phyloP scores from a whole-genome alignment of 2,329 filamentous ascomycete species.

The Tympanopsis confertula region DNA sequence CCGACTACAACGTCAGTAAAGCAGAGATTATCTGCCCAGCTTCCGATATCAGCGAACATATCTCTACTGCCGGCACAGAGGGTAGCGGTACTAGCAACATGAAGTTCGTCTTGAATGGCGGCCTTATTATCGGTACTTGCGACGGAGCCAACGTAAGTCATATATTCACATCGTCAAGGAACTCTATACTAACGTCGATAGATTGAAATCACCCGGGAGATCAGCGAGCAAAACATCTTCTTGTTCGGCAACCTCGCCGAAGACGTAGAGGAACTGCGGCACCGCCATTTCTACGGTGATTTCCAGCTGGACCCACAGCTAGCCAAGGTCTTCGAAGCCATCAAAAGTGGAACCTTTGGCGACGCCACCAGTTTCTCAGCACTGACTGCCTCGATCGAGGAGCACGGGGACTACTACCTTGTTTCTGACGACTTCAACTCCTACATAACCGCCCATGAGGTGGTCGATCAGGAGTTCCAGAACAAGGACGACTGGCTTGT shows the following conservation, averaged over 20 bases:
- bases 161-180: not conserved
- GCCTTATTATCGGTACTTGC: slow-evolving; percentile 93
- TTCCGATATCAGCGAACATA: slow-evolving; percentile 94
- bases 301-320: slow-evolving; percentile 71
- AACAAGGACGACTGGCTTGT: slow-evolving; percentile 87
- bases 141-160: slow-evolving; percentile 84
- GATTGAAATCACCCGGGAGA: slow-evolving; percentile 96
- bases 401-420: slow-evolving; percentile 95
- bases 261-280: slow-evolving; percentile 90
- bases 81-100: slow-evolving; percentile 89
- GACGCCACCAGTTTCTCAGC: slow-evolving; percentile 66
- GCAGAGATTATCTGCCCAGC: slow-evolving; percentile 92
- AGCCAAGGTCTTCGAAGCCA: slow-evolving; percentile 69
- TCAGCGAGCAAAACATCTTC: slow-evolving; percentile 96
- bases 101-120: slow-evolving; percentile 98
- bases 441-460: slow-evolving; percentile 79
- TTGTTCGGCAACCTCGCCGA: slow-evolving; percentile 92
- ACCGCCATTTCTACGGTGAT: slow-evolving; percentile 73
- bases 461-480: slow-evolving; percentile 85
- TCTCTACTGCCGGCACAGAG: slow-evolving; percentile 94
- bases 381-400: slow-evolving; percentile 71
- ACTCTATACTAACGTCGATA: slow-evolving; percentile 12
- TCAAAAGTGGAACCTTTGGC: slow-evolving; percentile 72
- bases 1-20: slow-evolving; percentile 99
- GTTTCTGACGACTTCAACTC: slow-evolving; percentile 95